Base-by-base conservation (phyloP, 2,329 filamentous ascomycete species). In the Nemania sp. region DNA sequence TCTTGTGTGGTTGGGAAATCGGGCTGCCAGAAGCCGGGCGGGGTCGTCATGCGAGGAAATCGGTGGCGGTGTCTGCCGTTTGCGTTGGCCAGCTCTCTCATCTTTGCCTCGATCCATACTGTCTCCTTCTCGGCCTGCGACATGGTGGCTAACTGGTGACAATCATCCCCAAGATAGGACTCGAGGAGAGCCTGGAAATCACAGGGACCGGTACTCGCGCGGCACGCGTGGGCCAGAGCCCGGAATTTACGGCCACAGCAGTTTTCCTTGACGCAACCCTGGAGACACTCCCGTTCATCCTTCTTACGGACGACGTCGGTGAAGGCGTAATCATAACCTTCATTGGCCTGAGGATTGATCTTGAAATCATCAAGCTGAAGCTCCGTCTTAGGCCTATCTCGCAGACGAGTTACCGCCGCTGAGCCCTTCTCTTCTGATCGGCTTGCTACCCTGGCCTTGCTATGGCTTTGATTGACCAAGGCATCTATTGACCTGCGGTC, bases 1-100 rank as follows among this genome's bases (percentile, higher is more conserved):
- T 97, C 90, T 69, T 97, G 94, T 1, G 94, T 97, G 22, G 77
- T 84, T 1, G 93, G 92, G 68, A 99, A 96, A 62, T 96, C 93
- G 1, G 88, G 81, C 49, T 90, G 80, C 94, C 94, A 99, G 68
- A 90, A 97, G 0, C 91, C 92, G 1, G 91, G 90, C 11, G 94
- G 92, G 8, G 88, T 90, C 39, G 75, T 78, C 58, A 82, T 80
- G 45, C 91, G 81, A 55, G 86, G 82, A 70, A 88, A 91, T 23
- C 84, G 80, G 62, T 93, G 82, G 51, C 88, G 81, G 71, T 97
- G 92, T 67, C 80, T 90, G 5, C 91, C 91, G 68, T 83, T 84
- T 57, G 82, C 80, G 65, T 92, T 86, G 1, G 92, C 88, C 59
- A 95, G 75, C 43, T 86, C 78, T 66, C 84, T 82, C 0, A 85